phyloP scores from a whole-genome alignment of 2,329 filamentous ascomycete species.

The Dactylellina leptospora region DNA sequence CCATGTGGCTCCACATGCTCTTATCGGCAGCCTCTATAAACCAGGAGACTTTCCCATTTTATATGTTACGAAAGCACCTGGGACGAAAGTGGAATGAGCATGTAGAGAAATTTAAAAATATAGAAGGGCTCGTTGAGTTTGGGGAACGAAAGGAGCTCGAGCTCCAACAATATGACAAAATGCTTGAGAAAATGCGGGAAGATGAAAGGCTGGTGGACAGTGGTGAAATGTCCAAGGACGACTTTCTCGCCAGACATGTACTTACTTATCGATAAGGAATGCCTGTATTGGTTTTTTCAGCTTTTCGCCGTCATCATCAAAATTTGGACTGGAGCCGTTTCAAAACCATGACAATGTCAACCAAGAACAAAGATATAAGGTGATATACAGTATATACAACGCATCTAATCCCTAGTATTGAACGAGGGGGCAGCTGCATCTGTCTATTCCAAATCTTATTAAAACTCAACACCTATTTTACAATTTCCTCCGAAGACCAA shows the following conservation, averaged over 20 bases:
- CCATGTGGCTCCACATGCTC: conserved; percentile 1
- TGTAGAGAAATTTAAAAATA: background rate
- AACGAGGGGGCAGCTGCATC: too few species aligned
- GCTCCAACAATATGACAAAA: background rate
- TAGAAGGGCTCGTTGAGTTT: background rate
- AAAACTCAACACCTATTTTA: too few species aligned
- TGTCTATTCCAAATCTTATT: too few species aligned
- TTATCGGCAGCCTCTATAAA: background rate
- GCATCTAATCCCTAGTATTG: too few species aligned
- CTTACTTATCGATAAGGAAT: background rate
- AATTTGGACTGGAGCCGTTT: too few species aligned
- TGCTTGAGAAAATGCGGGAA: background rate
- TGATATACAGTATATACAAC: too few species aligned
- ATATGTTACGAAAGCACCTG: background rate
- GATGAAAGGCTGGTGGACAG: background rate
- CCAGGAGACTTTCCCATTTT: background rate
- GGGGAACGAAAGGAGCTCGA: background rate
- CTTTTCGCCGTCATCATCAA: too few species aligned
- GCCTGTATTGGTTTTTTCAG: too few species aligned
- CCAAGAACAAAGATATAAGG: too few species aligned
- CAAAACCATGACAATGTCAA: too few species aligned
- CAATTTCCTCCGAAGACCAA: too few species aligned
- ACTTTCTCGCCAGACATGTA: background rate
- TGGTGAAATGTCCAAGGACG: conserved; percentile 1
- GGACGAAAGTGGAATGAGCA: background rate